Evolutionary conservation across 345 rosid species (phyloP).

Genomic region (Passiflora organensis): DNA sequence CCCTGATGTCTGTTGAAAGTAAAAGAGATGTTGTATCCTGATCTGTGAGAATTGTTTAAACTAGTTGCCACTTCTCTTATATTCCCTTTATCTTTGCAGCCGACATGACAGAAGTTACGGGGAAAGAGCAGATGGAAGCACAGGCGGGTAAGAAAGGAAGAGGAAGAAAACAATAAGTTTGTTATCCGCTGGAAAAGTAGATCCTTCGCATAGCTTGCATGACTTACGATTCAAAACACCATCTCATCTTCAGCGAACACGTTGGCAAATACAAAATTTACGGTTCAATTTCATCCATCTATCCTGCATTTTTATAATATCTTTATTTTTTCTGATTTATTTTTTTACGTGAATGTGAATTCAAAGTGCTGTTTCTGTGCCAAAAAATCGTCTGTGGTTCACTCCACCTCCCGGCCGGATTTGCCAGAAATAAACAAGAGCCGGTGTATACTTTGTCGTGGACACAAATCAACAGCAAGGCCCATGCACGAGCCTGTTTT

Average conservation of each 20-base stretch:
- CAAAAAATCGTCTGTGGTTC: background rate
- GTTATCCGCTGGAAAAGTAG: constrained; percentile 1
- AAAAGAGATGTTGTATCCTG: background rate
- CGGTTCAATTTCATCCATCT: background rate
- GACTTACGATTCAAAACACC: background rate
- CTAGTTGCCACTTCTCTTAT: constrained; percentile 1
- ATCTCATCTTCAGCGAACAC: too few species aligned
- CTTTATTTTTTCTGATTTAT: background rate
- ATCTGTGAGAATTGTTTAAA: constrained; percentile 7
- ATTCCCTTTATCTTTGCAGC: constrained; percentile 34
- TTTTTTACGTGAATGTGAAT: background rate
- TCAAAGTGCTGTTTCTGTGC: background rate
- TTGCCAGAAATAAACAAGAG: background rate
- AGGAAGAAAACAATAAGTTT: constrained; percentile 73
- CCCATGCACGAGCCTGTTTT: background rate
- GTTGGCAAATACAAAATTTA: too few species aligned
- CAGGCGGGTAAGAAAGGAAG: constrained; percentile 79
- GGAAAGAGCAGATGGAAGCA: constrained; percentile 68
- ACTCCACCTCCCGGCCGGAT: background rate
- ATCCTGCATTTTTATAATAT: background rate
- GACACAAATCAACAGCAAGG: too few species aligned
- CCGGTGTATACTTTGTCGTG: too few species aligned
- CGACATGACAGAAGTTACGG: constrained; percentile 62
- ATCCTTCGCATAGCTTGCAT: background rate
- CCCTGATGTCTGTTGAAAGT: background rate